phyloP scores from a whole-genome alignment of 441 rosid species.

The Mallotus repandus region DNA sequence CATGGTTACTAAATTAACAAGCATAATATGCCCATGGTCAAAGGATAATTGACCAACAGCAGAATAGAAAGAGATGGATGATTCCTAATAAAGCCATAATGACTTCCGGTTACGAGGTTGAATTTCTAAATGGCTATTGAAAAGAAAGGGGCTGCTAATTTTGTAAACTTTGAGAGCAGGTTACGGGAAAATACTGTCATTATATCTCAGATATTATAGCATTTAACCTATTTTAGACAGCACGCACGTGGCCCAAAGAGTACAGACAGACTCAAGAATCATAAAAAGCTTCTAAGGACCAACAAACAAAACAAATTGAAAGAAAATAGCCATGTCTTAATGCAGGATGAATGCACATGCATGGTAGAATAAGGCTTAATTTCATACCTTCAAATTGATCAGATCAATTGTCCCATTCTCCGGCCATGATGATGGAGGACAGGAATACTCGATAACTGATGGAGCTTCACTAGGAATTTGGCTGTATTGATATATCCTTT shows the following conservation, averaged over 20 bases:
- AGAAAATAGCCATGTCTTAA: slow-evolving; percentile 6
- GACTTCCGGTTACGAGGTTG: background rate
- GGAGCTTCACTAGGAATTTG: slow-evolving; percentile 83
- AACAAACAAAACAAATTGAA: background rate
- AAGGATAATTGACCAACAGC: background rate
- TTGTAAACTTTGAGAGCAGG: background rate
- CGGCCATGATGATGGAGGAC: slow-evolving; percentile 85
- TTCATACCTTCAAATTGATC: slow-evolving; percentile 76
- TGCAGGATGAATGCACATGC: slow-evolving; percentile 1
- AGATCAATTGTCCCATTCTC: slow-evolving; percentile 78
- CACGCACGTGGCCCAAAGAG: background rate
- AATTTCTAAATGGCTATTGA: background rate
- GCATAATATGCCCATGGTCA: background rate
- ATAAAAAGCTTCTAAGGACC: background rate
- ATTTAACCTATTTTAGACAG: background rate
- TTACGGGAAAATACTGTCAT: background rate
- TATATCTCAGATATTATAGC: background rate
- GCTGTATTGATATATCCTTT: slow-evolving; percentile 97
- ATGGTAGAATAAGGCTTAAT: slow-evolving; percentile 8
- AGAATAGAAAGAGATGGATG: background rate
- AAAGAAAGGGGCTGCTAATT: background rate
- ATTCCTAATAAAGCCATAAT: background rate
- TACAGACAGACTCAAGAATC: background rate
- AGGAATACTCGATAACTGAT: slow-evolving; percentile 54
- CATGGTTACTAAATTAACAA: background rate